phyloP scores from a whole-genome alignment of 768 basidiomycete genomes.

The Xerocomellus amylosporus region DNA sequence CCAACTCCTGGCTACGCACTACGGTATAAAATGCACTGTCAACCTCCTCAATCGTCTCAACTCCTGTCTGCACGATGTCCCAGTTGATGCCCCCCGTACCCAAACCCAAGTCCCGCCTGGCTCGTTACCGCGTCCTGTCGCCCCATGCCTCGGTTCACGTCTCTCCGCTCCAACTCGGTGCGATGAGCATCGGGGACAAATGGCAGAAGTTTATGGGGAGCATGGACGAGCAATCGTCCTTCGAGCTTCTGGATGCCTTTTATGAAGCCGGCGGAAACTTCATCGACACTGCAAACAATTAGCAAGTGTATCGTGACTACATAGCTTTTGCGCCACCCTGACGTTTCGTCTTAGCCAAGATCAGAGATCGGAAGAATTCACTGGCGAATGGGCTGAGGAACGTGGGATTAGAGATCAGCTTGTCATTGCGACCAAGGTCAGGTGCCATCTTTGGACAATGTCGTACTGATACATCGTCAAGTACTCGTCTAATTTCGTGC shows the following conservation, averaged over 20 bases:
- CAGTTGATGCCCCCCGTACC: conserved; percentile 15
- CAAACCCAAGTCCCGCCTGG: conserved; percentile 33
- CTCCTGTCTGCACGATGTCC: conserved; percentile 1
- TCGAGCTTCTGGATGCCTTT: conserved; percentile 47
- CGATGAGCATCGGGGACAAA: conserved; percentile 44
- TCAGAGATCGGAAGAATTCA: conserved; percentile 49
- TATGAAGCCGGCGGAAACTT: conserved; percentile 47
- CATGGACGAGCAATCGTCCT: conserved; percentile 41
- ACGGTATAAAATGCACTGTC: not conserved
- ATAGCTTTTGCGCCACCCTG: not conserved
- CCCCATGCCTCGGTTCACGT: conserved; percentile 44
- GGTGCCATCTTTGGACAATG: not conserved
- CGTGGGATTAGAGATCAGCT: conserved; percentile 45
- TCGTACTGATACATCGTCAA: not conserved
- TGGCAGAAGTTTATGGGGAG: conserved; percentile 35
- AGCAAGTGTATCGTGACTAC: conserved; percentile 24
- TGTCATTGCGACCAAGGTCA: conserved; percentile 46
- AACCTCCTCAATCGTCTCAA: not conserved
- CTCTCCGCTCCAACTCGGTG: conserved; percentile 47
- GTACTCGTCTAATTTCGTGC: conserved; percentile 25
- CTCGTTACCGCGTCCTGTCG: conserved; percentile 38
- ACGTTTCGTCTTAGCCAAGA: conserved; percentile 39
- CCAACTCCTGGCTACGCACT: not conserved
- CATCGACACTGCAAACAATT: conserved; percentile 49
- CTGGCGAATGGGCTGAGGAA: conserved; percentile 51